Percentiles rank a stretch among this genome's conserved stretches.
Conservation (phyloP, 768 basidiomycete genomes). For the Serpula lacrymans region DNA sequence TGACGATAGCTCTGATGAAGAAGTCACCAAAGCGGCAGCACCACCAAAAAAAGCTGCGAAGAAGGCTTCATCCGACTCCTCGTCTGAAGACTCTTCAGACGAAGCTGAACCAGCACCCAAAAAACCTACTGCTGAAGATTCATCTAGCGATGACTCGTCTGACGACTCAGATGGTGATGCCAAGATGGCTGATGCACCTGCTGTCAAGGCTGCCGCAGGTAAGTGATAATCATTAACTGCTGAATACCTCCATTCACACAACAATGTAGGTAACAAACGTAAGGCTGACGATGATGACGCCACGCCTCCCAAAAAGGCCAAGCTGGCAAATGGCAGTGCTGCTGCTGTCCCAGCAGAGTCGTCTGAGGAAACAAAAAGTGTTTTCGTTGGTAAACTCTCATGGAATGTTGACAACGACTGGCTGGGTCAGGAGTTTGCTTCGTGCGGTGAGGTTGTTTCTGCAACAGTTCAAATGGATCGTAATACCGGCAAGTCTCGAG, state of each 20-base stretch:
- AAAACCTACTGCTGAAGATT: background rate
- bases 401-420: constrained; percentile 98
- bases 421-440: constrained; percentile 85
- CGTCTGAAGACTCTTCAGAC: constrained; percentile 14
- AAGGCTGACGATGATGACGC: constrained; percentile 68
- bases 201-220: constrained; percentile 45
- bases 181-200: constrained; percentile 51
- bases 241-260: constrained; percentile 4
- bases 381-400: constrained; percentile 91
- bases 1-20: constrained; percentile 28
- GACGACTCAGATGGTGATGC: constrained; percentile 52
- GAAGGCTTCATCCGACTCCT: constrained; percentile 6
- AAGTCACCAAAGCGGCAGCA: constrained; percentile 20
- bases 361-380: constrained; percentile 50
- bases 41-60: constrained; percentile 10
- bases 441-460: constrained; percentile 85
- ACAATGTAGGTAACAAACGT: constrained; percentile 55
- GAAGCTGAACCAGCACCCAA: constrained; percentile 5
- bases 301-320: constrained; percentile 76
- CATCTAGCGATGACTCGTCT: constrained; percentile 28
- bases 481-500: constrained; percentile 76
- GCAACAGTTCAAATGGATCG: constrained; percentile 87
- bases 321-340: constrained; percentile 56
- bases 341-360: constrained; percentile 31
- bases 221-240: constrained; percentile 7